Percentiles rank a stretch among this genome's conserved stretches.
Evolutionary conservation across 345 rosid species (phyloP).

Genomic region (Camelina hispida): DNA sequence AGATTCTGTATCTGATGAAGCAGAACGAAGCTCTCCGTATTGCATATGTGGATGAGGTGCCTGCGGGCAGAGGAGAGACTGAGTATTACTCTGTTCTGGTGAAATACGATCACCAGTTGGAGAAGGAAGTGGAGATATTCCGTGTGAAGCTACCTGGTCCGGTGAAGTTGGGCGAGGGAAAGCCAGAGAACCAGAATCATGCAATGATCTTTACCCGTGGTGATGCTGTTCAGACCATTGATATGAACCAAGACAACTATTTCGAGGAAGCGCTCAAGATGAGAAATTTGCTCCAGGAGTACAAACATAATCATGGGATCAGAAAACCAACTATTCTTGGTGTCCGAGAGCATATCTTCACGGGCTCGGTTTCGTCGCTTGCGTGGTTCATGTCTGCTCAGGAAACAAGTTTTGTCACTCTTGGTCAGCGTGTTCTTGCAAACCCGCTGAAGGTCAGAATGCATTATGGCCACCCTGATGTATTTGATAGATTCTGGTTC

Average conservation of each 20-base stretch:
- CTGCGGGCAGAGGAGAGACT: constrained; percentile 56
- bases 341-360: constrained; percentile 87
- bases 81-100: constrained; percentile 86
- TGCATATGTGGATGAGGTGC: constrained; percentile 85
- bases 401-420: constrained; percentile 85
- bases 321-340: constrained; percentile 90
- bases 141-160: constrained; percentile 90
- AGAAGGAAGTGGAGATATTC: constrained; percentile 85
- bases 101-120: constrained; percentile 72
- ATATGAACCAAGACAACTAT: constrained; percentile 95
- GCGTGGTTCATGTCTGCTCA: constrained; percentile 97
- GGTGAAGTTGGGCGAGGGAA: constrained; percentile 90
- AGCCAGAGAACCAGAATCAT: constrained; percentile 97
- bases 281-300: constrained; percentile 93
- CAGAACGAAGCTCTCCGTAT: constrained; percentile 84
- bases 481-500: constrained; percentile 92
- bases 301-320: constrained; percentile 63
- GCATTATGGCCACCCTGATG: constrained; percentile 98
- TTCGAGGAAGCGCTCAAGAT: constrained; percentile 94
- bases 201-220: constrained; percentile 94
- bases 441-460: constrained; percentile 87
- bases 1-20: constrained; percentile 74
- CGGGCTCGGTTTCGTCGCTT: constrained; percentile 93
- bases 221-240: constrained; percentile 92
- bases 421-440: constrained; percentile 93